Evolutionary conservation across 306 rosid genomes (phyloP).

Genomic region (Casuarina glauca): DNA sequence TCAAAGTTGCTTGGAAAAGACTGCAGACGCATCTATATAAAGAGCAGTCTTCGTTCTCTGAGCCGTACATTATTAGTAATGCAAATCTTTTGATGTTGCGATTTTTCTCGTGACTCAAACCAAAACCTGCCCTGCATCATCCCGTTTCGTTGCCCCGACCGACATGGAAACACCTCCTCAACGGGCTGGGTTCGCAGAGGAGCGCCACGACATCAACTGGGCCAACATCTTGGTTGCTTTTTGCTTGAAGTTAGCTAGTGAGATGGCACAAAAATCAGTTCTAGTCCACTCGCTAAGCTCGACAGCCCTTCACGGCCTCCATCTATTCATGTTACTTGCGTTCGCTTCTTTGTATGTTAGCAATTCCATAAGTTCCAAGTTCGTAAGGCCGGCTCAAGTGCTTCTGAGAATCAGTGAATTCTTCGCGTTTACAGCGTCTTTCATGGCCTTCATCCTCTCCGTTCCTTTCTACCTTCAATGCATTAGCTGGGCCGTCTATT

Average conservation of each 20-base stretch:
- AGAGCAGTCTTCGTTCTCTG: too few species aligned
- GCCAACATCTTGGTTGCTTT: not conserved
- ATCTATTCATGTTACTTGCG: conserved; percentile 4
- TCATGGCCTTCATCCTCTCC: conserved; percentile 11
- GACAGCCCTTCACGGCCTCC: not conserved
- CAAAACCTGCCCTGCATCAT: not conserved
- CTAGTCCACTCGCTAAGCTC: not conserved
- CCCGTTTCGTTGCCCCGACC: not conserved
- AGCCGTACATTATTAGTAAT: too few species aligned
- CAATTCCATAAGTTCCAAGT: not conserved
- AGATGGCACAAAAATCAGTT: not conserved
- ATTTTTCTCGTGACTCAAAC: too few species aligned
- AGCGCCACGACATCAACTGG: not conserved
- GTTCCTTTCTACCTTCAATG: not conserved
- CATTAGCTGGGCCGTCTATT: not conserved
- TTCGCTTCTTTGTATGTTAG: conserved; percentile 10
- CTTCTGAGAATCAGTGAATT: conserved; percentile 14
- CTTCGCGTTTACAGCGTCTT: conserved; percentile 8
- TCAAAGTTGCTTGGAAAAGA: too few species aligned
- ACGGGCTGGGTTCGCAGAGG: not conserved
- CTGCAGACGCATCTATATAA: too few species aligned
- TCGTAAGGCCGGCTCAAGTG: not conserved
- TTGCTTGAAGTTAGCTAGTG: conserved; percentile 2
- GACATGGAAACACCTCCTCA: not conserved
- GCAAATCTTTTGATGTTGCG: too few species aligned